A percentile compares a stretch with the other conserved stretches of the same genome.
phyloP scores from a whole-genome alignment of 345 rosid species.

The Lumnitzera littorea region DNA sequence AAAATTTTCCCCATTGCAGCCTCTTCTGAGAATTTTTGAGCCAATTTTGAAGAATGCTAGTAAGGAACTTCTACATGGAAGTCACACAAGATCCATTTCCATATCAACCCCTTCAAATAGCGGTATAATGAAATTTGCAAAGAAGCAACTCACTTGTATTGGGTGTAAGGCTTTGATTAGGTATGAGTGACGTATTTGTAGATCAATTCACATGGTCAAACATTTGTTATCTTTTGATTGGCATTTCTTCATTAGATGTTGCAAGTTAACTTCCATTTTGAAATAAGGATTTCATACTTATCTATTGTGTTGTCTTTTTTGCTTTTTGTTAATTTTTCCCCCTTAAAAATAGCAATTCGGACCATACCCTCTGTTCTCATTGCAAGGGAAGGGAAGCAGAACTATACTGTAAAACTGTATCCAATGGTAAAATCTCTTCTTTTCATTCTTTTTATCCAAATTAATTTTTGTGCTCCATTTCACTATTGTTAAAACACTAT shows the following conservation, averaged over 20 bases:
- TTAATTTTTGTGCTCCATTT: too few species aligned
- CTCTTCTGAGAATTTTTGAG: slow-evolving; percentile 89
- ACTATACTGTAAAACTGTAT: slow-evolving; percentile 77
- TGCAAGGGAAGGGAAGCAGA: slow-evolving; percentile 98
- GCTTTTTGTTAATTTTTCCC: background rate
- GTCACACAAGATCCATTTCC: slow-evolving; percentile 89
- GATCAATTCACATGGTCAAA: background rate
- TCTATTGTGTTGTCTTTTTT: background rate
- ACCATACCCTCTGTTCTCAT: slow-evolving; percentile 63
- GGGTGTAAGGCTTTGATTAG: slow-evolving; percentile 85
- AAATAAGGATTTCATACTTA: background rate
- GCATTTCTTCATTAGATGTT: background rate
- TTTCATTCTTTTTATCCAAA: background rate
- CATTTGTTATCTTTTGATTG: slow-evolving; percentile 4
- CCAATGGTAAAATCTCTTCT: slow-evolving; percentile 48
- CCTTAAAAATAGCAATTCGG: slow-evolving; percentile 30
- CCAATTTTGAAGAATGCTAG: slow-evolving; percentile 96
- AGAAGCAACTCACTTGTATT: slow-evolving; percentile 76
- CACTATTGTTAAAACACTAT: slow-evolving; percentile 4
- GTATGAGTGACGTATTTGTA: slow-evolving; percentile 17
- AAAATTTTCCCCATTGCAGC: slow-evolving; percentile 39
- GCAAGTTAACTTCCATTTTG: background rate
- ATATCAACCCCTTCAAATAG: slow-evolving; percentile 84
- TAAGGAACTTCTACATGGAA: slow-evolving; percentile 84
- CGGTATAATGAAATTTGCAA: slow-evolving; percentile 92